phyloP scores from a whole-genome alignment of 2,329 filamentous ascomycete species.

The Aspergillus proliferans region DNA sequence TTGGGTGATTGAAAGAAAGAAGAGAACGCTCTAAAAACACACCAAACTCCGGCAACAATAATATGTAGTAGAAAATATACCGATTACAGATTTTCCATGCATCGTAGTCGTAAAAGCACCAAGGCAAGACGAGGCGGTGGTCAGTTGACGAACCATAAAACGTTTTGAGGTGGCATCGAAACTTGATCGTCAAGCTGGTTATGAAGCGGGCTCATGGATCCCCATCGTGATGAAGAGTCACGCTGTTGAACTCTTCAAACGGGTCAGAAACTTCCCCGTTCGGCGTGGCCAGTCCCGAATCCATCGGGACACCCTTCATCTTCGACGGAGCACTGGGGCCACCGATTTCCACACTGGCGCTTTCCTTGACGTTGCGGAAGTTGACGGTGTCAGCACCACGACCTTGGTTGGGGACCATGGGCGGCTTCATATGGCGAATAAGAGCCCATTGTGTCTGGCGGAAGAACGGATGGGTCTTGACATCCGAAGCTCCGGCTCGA shows the following conservation, averaged over 20 bases:
- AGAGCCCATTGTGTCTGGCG: conserved; percentile 92
- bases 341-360: conserved; percentile 74
- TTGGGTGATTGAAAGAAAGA: neutral
- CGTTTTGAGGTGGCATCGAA: neutral
- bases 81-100: conserved; percentile 28
- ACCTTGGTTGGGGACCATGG: conserved; percentile 88
- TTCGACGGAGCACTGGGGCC: conserved; percentile 35
- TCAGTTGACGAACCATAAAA: neutral
- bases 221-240: conserved; percentile 93
- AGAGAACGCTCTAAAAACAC: conserved; percentile 11
- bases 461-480: conserved; percentile 96
- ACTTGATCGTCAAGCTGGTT: neutral
- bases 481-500: conserved; percentile 89
- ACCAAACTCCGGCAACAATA: conserved; percentile 18
- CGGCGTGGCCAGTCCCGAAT: conserved; percentile 78
- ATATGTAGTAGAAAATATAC: conserved; percentile 12
- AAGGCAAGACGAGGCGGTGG: neutral
- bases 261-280: conserved; percentile 78
- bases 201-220: conserved; percentile 42
- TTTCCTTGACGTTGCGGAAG: conserved; percentile 97
- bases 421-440: conserved; percentile 94
- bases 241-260: conserved; percentile 98
- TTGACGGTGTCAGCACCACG: conserved; percentile 90
- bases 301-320: conserved; percentile 73
- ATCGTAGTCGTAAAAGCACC: conserved; percentile 25